A percentile compares a stretch with the other conserved stretches of the same genome.
phyloP scores from a whole-genome alignment of 1,284 basidiomycete species.

The Sporisorium scitamineum region DNA sequence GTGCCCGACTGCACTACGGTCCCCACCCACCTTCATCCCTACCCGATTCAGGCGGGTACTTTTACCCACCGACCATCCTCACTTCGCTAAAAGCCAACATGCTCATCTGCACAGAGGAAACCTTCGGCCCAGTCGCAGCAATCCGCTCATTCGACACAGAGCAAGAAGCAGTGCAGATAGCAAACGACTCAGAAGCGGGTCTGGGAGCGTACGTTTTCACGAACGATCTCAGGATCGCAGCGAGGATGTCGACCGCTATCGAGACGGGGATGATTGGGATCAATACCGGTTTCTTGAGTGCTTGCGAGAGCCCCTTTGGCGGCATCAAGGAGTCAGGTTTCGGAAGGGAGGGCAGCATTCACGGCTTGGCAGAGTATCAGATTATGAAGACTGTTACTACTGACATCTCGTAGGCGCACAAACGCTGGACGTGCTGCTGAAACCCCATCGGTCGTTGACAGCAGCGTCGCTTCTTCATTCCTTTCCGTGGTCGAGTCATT shows the following conservation, averaged over 20 bases:
- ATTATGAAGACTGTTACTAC: constrained; percentile 42
- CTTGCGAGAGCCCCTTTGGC: constrained; percentile 41
- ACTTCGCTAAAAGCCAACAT: constrained; percentile 45
- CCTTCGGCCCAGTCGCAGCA: constrained; percentile 60
- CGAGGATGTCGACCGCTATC: constrained; percentile 39
- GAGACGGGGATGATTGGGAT: constrained; percentile 56
- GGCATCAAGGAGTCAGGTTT: constrained; percentile 47
- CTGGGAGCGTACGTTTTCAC: constrained; percentile 56
- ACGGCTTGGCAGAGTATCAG: constrained; percentile 44
- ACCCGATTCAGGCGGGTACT: constrained; percentile 36
- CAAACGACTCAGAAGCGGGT: constrained; percentile 51
- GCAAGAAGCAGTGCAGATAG: constrained; percentile 47
- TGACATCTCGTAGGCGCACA: constrained; percentile 24
- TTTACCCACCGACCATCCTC: constrained; percentile 61
- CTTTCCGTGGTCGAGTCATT: too few relatives aligned
- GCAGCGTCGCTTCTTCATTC: too few relatives aligned
- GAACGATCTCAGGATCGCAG: constrained; percentile 37
- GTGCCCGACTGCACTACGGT: constrained; percentile 43
- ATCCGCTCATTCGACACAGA: constrained; percentile 57
- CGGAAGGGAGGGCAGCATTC: constrained; percentile 35
- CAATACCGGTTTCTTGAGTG: constrained; percentile 54
- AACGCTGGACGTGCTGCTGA: too few relatives aligned
- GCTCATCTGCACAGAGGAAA: constrained; percentile 57
- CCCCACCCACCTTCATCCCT: constrained; percentile 12
- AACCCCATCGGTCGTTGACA: too few relatives aligned